These are phyloP conservation scores for Cinchona pubescens DNA, from an alignment of 257 asterid genomes.

Conservation along the genomic window DNA sequence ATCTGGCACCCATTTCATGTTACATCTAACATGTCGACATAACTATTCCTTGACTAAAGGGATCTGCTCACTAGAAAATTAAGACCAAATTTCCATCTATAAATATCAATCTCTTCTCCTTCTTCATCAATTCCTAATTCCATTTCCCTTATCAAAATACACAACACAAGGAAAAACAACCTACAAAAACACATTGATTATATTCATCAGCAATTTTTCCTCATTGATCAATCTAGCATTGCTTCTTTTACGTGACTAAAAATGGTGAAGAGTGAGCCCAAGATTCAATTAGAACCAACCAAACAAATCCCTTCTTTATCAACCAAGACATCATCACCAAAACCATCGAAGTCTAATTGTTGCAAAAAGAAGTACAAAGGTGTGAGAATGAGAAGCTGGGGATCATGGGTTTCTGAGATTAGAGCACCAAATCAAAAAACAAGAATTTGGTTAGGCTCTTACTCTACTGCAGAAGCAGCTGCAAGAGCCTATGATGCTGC, in stretches of 20 bases:
- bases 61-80: constrained; percentile 20
- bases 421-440: constrained; percentile 94
- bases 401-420: constrained; percentile 86
- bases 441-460: constrained; percentile 91
- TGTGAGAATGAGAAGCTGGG: constrained; percentile 97
- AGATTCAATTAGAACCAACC: constrained; percentile 17
- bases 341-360: constrained; percentile 14
- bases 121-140: constrained; percentile 21
- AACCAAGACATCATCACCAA: not conserved
- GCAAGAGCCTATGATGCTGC: constrained; percentile 98
- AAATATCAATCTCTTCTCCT: constrained; percentile 23
- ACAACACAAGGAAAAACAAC: not conserved
- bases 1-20: constrained; percentile 62
- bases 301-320: constrained; percentile 11
- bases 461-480: constrained; percentile 90
- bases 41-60: constrained; percentile 44
- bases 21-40: constrained; percentile 28
- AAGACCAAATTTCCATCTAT: constrained; percentile 10
- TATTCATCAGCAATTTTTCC: too few species aligned
- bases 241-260: not conserved
- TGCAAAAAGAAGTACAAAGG: constrained; percentile 85
- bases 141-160: constrained; percentile 12
- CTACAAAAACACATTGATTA: not conserved
- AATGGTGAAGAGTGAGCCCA: constrained; percentile 64
- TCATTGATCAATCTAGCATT: constrained; percentile 3